Base-by-base conservation (phyloP, 2,329 filamentous ascomycete genomes). In the Sclerotinia minor region DNA sequence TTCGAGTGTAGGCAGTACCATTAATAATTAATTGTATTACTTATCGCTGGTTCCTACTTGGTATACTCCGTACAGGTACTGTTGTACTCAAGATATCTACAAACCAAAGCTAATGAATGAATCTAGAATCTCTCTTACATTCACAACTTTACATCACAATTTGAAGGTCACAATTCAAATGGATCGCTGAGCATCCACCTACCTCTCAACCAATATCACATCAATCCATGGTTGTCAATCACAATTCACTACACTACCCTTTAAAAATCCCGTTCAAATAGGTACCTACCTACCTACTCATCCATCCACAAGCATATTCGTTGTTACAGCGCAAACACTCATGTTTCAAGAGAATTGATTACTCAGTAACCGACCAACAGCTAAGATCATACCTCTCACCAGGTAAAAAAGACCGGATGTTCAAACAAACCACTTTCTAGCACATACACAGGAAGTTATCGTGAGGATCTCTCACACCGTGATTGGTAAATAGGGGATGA, bases 401-500 rank as follows among this genome's bases (percentile, higher is more conserved):
- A 49, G 19, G 60, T 6, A n/a, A 55, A 21, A 65, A 45, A 41
- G 38, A 65, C 44, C 19, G 29, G n/a, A 44, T 32, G 44, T n/a
- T 26, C 24, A 53, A 32, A 65, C n/a, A 65, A 26, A 38, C 21
- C 29, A 26, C 19, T 64, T 55, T 41, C 44, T 17, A 44, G 54
- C 15, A 58, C 29, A 61, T 19, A 55, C 29, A 29, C 5, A 58
- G 41, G 9, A 49, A 44, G 24, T 57, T 57, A 15, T 64, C 21
- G 50, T 26, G 50, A 47, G 38, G 35, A 57, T 55, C 26, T 57
- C 11, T 13, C 24, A 47, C 38, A 21, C 38, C 53, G 19, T 59
- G 52, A 65, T 65, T 65, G 52, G 64, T 59, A 38, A 65, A 21
- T 50, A 59, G 53, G 53, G 17, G 38, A 35, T 6, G 64, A 65